Conservation (phyloP, 805 yeast genomes). For the Helenozyma baotianmanensis region DNA sequence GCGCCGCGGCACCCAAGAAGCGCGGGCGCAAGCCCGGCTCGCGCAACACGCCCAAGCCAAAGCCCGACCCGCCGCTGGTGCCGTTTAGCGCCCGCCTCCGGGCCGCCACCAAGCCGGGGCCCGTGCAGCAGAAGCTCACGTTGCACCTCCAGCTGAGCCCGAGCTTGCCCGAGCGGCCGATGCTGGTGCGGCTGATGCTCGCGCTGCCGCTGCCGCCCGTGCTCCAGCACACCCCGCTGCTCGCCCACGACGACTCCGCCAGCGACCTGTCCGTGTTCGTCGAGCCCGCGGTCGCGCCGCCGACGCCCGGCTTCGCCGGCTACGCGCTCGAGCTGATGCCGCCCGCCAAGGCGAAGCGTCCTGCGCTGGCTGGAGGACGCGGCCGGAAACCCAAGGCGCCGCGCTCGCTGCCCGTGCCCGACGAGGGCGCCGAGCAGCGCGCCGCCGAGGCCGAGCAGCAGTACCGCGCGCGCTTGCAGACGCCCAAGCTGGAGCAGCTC, state of each 20-base stretch:
- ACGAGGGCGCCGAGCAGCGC: slow-evolving; percentile 15
- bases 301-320: slow-evolving; percentile 64
- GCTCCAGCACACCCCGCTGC: too few relatives aligned
- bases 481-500: slow-evolving; percentile 12
- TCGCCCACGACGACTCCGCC: background rate
- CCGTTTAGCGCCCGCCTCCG: too few relatives aligned
- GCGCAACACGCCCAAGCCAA: too few relatives aligned
- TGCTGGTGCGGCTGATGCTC: too few relatives aligned
- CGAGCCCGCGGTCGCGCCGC: slow-evolving; percentile 57
- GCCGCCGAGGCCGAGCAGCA: slow-evolving; percentile 9
- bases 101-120: too few relatives aligned
- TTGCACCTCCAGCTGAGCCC: too few relatives aligned
- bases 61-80: too few relatives aligned
- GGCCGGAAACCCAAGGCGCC: slow-evolving; percentile 18
- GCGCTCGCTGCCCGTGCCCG: slow-evolving; percentile 10
- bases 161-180: too few relatives aligned
- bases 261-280: slow-evolving; percentile 28
- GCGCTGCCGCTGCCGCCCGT: too few relatives aligned
- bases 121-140: too few relatives aligned
- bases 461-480: slow-evolving; percentile 12
- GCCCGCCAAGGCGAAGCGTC: slow-evolving; percentile 51
- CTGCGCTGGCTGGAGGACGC: slow-evolving; percentile 46
- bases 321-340: slow-evolving; percentile 70
- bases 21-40: too few relatives aligned
- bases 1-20: too few relatives aligned